A percentile compares a stretch with the other conserved stretches of the same genome.
Conservation (phyloP, 768 basidiomycete genomes). For the Pulveroboletus sp. region DNA sequence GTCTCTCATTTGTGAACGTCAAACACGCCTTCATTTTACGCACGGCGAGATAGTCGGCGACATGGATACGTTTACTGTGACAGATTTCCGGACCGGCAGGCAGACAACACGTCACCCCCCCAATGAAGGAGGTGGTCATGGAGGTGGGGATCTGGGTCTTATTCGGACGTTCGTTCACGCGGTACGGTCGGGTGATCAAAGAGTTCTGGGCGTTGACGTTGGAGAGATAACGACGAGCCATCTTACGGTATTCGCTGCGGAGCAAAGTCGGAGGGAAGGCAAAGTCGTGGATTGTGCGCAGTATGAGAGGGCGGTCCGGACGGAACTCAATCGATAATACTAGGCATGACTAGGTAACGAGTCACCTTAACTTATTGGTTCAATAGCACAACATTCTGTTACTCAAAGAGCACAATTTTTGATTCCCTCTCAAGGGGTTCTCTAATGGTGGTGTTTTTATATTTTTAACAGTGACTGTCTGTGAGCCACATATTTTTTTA, state of each 20-base stretch:
- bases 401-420: no score
- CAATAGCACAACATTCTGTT: no score
- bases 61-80: slow-evolving; percentile 70
- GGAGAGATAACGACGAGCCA: slow-evolving; percentile 72
- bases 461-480: no score
- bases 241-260: slow-evolving; percentile 84
- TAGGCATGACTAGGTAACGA: no score
- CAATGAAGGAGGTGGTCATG: slow-evolving; percentile 68
- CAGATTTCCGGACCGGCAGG: slow-evolving; percentile 60
- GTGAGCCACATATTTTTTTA: no score
- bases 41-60: slow-evolving; percentile 88
- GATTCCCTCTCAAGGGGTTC: no score
- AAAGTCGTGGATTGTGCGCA: slow-evolving; percentile 62
- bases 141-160: slow-evolving; percentile 78
- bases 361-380: no score
- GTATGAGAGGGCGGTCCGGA: slow-evolving; percentile 54
- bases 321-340: slow-evolving; percentile 18
- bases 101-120: slow-evolving; percentile 44
- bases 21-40: slow-evolving; percentile 79
- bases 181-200: slow-evolving; percentile 60
- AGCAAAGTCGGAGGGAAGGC: slow-evolving; percentile 67
- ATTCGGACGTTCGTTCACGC: slow-evolving; percentile 74
- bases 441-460: no score
- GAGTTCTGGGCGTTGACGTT: slow-evolving; percentile 59
- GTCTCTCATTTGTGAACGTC: slow-evolving; percentile 73